A percentile compares a stretch with the other conserved stretches of the same genome.
These are phyloP conservation scores for Ascochyta koolunga DNA, from an alignment of 2,329 filamentous ascomycete species.

Conservation along the genomic window DNA sequence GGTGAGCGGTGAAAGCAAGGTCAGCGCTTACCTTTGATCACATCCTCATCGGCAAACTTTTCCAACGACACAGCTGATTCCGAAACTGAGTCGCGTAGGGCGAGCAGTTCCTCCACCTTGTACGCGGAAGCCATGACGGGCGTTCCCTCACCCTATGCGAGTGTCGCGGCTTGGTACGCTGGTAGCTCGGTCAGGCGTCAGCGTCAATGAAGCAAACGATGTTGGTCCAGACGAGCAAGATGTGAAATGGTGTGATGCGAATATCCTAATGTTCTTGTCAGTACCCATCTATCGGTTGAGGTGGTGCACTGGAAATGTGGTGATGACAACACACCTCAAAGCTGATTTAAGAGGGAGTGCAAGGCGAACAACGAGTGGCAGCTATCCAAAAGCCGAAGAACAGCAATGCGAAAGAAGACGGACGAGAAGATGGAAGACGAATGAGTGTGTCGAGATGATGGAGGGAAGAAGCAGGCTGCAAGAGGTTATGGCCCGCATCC, in stretches of 20 bases:
- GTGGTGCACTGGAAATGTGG: neutral
- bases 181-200: neutral
- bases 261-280: constrained; percentile 34
- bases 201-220: neutral
- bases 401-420: constrained; percentile 48
- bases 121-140: constrained; percentile 44
- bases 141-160: constrained; percentile 5
- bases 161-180: neutral
- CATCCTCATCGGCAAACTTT: constrained; percentile 50
- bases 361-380: constrained; percentile 41
- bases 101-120: constrained; percentile 51
- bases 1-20: constrained; percentile 19
- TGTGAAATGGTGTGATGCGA: constrained; percentile 48
- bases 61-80: constrained; percentile 52
- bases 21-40: constrained; percentile 48
- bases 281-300: neutral
- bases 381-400: constrained; percentile 48
- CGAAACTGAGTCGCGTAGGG: constrained; percentile 49
- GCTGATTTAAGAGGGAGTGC: constrained; percentile 33
- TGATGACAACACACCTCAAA: constrained; percentile 36
- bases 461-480: constrained; percentile 9
- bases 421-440: constrained; percentile 47
- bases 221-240: constrained; percentile 19
- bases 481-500: constrained; percentile 34
- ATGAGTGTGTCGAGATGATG: constrained; percentile 41